Conservation (phyloP, 1,284 basidiomycete genomes). For the Irpex rosettiformis region DNA sequence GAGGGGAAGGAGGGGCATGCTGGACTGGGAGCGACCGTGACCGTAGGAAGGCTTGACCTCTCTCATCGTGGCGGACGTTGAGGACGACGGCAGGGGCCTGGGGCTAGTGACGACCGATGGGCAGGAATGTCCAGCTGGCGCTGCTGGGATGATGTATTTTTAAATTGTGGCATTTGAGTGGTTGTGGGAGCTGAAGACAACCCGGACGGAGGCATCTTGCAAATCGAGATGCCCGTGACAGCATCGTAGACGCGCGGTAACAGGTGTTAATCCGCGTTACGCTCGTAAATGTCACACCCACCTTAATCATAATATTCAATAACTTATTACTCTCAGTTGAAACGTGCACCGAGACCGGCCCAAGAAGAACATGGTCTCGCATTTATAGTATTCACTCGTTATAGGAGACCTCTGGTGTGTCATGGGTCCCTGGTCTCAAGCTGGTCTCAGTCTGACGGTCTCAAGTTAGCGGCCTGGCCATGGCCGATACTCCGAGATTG, state of each 20-base stretch:
- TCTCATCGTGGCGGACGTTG: constrained; percentile 10
- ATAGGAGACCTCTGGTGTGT: not conserved
- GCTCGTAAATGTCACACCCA: not conserved
- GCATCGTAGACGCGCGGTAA: not conserved
- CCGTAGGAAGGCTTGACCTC: constrained; percentile 11
- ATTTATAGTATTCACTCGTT: too few species aligned
- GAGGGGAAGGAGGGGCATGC: constrained; percentile 25
- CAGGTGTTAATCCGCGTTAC: not conserved
- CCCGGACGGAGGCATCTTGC: not conserved
- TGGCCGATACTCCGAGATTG: not conserved
- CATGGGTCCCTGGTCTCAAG: not conserved
- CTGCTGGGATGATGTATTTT: not conserved
- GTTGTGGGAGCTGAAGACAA: not conserved
- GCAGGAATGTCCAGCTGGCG: not conserved
- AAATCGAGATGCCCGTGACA: not conserved
- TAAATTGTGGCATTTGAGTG: not conserved
- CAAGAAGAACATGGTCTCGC: too few species aligned
- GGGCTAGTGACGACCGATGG: not conserved
- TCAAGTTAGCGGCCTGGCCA: not conserved
- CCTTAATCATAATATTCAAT: too few species aligned
- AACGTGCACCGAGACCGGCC: too few species aligned
- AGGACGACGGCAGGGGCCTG: constrained; percentile 4
- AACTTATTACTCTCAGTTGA: too few species aligned
- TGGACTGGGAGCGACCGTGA: constrained; percentile 25
- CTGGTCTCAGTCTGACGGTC: not conserved